Base-by-base conservation (phyloP, 1,139 yeast species). In the Candida sp. region DNA sequence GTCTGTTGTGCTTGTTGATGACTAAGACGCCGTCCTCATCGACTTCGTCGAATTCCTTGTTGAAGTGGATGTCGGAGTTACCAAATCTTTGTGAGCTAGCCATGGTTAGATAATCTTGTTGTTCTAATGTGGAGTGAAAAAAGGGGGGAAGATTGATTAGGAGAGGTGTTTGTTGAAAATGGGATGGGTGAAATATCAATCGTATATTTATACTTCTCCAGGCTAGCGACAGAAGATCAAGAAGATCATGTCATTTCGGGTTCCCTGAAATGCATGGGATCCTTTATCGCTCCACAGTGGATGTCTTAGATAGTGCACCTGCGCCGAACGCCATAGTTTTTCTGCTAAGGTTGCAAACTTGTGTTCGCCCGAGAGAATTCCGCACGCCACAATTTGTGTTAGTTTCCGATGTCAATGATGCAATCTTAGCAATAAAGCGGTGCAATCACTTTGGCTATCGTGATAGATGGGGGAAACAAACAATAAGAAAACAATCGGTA, bases 21-120 rank as follows among this genome's bases (percentile, higher is more conserved):
- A 64, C 65, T 42, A 72, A 65, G n/a, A 73, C 70, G 17, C 80
- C 80, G 49, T 72, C 75, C 44, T 58, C 61, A 43, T 64, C 71
- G 38, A 73, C 65, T 54, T 73, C 78, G 54, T 75, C 80, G 42
- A 69, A 66, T n/a, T 71, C 75, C 35, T 69, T 61, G 49, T 65
- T 68, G 54, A 68, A 76, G 59, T 76, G 81, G 51, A 72, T 75
- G 61, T 76, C 81, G 58, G 65, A 69, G 58, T 74, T 72, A 39
- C 77, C 76, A 54, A 67, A 71, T 55, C 60, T 60, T 50, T 54
- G 49, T 9, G 31, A 12, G 27, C 17, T 38, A 39, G 50, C 46
- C 51, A 52, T 52, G 7, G 26, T 49, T 12, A 28, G 26, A 26
- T 12, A 9, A 9, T 25, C 25, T 30, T 7, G 27, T 37, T 23